Conservation (phyloP, 345 rosid genomes). For the Populus nigra region DNA sequence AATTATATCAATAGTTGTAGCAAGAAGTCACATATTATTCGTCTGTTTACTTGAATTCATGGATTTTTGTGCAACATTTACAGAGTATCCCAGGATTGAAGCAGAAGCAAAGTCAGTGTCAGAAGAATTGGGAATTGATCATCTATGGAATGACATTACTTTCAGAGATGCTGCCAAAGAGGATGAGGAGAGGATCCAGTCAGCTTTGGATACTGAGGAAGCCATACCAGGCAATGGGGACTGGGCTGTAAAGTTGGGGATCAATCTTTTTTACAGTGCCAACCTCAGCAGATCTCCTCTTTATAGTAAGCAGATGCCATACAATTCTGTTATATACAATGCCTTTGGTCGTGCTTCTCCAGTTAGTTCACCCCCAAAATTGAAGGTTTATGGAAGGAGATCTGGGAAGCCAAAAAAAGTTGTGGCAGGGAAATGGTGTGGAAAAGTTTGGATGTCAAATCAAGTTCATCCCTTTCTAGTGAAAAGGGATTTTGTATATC, state of each 20-base stretch:
- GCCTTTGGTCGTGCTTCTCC: constrained; percentile 77
- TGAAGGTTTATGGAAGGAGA: constrained; percentile 47
- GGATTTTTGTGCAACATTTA: constrained; percentile 24
- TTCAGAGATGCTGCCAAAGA: constrained; percentile 61
- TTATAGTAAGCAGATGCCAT: constrained; percentile 97
- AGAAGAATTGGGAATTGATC: constrained; percentile 64
- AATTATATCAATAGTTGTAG: neutral
- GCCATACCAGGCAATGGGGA: constrained; percentile 78
- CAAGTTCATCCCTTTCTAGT: constrained; percentile 82
- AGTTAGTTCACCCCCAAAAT: constrained; percentile 44
- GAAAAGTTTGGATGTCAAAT: constrained; percentile 97
- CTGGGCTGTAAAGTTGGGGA: constrained; percentile 90
- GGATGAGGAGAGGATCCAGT: constrained; percentile 64
- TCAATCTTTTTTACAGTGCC: constrained; percentile 84
- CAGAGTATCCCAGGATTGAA: constrained; percentile 91
- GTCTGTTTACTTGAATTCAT: neutral
- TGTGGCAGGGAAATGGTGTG: constrained; percentile 97
- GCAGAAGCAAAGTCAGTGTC: constrained; percentile 73
- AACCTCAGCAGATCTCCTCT: constrained; percentile 75
- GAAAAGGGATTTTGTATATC: constrained; percentile 49
- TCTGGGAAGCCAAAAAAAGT: constrained; percentile 61
- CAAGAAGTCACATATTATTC: neutral
- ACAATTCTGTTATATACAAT: constrained; percentile 74
- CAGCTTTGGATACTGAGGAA: constrained; percentile 74
- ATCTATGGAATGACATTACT: constrained; percentile 54